Base-by-base conservation (phyloP, 2,329 filamentous ascomycete species). In the Ustulina deusta region DNA sequence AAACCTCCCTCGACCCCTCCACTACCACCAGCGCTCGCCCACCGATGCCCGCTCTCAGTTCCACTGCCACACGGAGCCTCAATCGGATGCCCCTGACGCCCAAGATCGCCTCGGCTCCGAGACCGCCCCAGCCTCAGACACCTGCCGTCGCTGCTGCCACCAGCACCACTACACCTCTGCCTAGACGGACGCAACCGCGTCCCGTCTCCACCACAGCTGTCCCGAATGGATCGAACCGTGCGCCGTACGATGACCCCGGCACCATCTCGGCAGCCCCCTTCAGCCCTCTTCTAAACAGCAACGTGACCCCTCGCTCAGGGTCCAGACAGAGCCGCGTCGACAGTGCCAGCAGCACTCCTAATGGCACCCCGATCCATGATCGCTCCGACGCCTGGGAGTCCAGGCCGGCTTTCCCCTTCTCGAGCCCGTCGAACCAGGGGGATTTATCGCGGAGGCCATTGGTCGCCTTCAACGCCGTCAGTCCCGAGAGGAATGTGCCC, bases 291-390 rank as follows among this genome's bases (percentile, higher is more conserved):
- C 80, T 93, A 51, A 88, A 79, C 79, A 86, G 81, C 78, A 94
- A 93, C 78, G 83, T 94, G 76, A 97, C 94, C 3, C 93, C 93
- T 58, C 89, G 94, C 71, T 93, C 93, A 9, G 91, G 91, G 9
- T 84, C 89, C 56, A 87, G 94, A 69, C 93, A 89, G 77, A 89
- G 84, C 73, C 89, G 93, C 72, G 87, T 90, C 65, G 89, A 93
- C 77, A 93, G 91, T 78, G 81, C 86, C 29, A 86, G 84, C 66
- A 87, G 86, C 36, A 93, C 93, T 1, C 90, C 92, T 3, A 87
- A 79, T 69, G 85, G 83, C 64, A 91, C 89, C 0, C 88, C 89
- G 5, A 86, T 80, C 56, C 76, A 77, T 0, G 84, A 86, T 13
- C 78, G 79, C 55, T 74, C 74, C 56, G 83, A 87, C 66, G 44